These are phyloP conservation scores for Cyamopsis tetragonoloba DNA, from an alignment of 306 rosid genomes.

Conservation along the genomic window DNA sequence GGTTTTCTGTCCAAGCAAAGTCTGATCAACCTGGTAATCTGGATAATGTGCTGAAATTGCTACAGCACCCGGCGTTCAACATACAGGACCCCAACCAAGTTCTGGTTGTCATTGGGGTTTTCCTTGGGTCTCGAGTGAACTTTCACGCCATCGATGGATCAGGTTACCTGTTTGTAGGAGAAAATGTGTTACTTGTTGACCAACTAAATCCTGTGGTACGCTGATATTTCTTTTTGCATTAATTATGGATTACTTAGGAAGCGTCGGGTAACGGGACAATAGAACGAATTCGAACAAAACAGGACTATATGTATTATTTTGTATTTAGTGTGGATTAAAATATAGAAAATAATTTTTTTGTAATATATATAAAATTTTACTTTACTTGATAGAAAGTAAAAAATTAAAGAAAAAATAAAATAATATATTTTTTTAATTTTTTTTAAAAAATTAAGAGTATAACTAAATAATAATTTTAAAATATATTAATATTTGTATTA, in stretches of 20 bases:
- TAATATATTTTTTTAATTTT: no score
- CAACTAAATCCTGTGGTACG: conserved; percentile 94
- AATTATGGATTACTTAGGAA: neutral
- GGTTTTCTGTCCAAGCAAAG: conserved; percentile 95
- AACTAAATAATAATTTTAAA: no score
- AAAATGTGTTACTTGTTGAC: conserved; percentile 73
- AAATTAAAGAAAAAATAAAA: no score
- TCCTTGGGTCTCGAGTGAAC: conserved; percentile 84
- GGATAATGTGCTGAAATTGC: conserved; percentile 68
- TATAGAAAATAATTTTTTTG: no score
- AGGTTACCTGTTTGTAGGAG: conserved; percentile 89
- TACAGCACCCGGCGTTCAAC: conserved; percentile 85
- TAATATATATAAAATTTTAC: no score
- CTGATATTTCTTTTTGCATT: conserved; percentile 30
- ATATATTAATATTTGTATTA: no score
- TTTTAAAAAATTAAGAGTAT: no score
- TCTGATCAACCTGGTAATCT: conserved; percentile 82
- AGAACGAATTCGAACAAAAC: no score
- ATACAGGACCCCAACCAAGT: conserved; percentile 94
- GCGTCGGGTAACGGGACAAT: no score
- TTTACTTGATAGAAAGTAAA: no score
- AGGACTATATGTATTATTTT: no score
- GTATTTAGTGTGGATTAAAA: no score
- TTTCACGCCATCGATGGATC: conserved; percentile 95
- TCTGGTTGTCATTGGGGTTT: conserved; percentile 91